These are phyloP conservation scores for Acanthamoeba castellanii DNA, from an alignment of 208 protist genomes.

Conservation along the genomic window DNA sequence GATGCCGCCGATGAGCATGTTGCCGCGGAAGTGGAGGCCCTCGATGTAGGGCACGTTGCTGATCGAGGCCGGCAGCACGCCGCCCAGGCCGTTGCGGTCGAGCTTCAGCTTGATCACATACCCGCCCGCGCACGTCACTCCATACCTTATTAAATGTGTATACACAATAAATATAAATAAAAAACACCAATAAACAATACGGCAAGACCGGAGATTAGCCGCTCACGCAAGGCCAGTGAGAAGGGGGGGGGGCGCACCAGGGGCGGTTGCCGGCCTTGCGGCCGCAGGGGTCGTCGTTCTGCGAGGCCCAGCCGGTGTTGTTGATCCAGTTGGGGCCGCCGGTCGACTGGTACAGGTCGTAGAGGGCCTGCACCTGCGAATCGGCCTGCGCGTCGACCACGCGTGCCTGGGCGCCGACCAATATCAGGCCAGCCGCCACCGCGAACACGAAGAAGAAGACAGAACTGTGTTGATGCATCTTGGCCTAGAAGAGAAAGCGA, in stretches of 20 bases:
- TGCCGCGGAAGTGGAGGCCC: background rate
- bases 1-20: slow-evolving; percentile 6
- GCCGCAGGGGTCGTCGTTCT: slow-evolving; percentile 18
- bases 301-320: background rate
- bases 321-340: slow-evolving; percentile 14
- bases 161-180: background rate
- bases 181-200: background rate
- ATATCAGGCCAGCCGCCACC: too few species aligned
- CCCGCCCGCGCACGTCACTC: background rate
- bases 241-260: background rate
- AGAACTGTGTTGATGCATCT: too few species aligned
- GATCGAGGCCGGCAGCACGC: background rate
- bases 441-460: too few species aligned
- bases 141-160: background rate
- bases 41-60: slow-evolving; percentile 24
- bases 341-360: slow-evolving; percentile 37
- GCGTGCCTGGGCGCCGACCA: too few species aligned
- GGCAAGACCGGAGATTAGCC: too few species aligned
- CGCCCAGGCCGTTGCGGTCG: slow-evolving; percentile 4
- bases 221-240: too few species aligned
- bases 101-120: background rate
- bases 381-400: background rate
- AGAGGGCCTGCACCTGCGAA: background rate
- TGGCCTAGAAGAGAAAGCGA: too few species aligned
- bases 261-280: slow-evolving; percentile 3